Base-by-base conservation (phyloP, 129 eudicot species). In the Rutidosis leptorrhynchoides region DNA sequence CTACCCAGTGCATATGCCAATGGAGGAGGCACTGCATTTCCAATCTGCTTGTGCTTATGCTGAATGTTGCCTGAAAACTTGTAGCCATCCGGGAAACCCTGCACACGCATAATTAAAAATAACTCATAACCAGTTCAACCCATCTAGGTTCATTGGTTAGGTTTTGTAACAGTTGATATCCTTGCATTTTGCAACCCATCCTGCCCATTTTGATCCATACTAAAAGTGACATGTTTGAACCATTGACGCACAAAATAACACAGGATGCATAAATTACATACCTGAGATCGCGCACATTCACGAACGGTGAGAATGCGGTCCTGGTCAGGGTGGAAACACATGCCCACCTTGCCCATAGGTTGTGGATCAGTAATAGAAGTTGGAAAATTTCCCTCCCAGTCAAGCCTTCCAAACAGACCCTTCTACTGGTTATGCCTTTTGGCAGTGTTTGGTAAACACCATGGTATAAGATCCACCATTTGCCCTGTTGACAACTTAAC, bases 281-380 rank as follows among this genome's bases (percentile, higher is more conserved):
- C 95, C 82, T 87, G 95, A 64, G 87, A 81, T 6, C 95, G 84
- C 79, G 95, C 95, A 73, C 87, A 84, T 71, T 87, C 95, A 69
- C 95, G 90, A 40, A 87, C 87, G 2, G 95, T 87, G 73, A 87
- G 23, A 2, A 84, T 87, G 54, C 95, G 67, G 56, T 87, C 90
- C 61, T 87, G 95, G 3, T 87, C 87, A 29, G 95, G 95, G 48
- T 87, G 95, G 79, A 87, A 87, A 78, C 95, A 83, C 90, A 81
- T 81, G 43, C 95, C 95, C 26, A 87, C 95, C 56, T 87, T 87
- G 14, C 86, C 89, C 87, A 81, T 87, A 30, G 95, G 87, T 64
- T 87, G 95, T 1, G 95, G 95, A 52, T 87, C 95, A 0, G 95
- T 87, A 40, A 84, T 71, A 35, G 90, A 84, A 23, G 95, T 87